Evolutionary conservation across 345 rosid genomes (phyloP).

Genomic region (Fremontodendron californicum): DNA sequence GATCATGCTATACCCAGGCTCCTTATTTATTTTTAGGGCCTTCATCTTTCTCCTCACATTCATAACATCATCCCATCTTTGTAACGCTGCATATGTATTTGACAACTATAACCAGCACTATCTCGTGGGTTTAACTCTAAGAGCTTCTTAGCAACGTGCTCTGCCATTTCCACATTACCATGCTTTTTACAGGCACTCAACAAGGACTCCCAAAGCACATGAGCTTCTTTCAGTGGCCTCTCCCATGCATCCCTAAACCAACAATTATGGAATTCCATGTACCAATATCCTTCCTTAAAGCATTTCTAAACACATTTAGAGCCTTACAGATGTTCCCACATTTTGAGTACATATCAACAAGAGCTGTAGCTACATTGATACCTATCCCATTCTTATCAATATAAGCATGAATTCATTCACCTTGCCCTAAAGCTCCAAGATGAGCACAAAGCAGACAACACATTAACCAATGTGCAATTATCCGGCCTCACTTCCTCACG

Average conservation of each 20-base stretch:
- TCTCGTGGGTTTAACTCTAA: conserved; percentile 27
- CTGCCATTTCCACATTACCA: conserved; percentile 39
- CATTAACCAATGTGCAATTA: conserved; percentile 38
- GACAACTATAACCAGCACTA: conserved; percentile 36
- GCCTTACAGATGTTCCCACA: conserved; percentile 51
- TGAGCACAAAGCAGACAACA: conserved; percentile 43
- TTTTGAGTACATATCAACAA: conserved; percentile 50
- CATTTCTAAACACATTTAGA: conserved; percentile 33
- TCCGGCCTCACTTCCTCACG: conserved; percentile 27
- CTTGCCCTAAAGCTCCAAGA: conserved; percentile 39
- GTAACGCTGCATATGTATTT: conserved; percentile 33
- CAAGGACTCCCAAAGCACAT: conserved; percentile 25
- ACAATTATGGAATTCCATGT: conserved; percentile 53
- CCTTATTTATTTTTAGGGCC: conserved; percentile 29
- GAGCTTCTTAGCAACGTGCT: conserved; percentile 28
- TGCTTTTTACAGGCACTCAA: conserved; percentile 40
- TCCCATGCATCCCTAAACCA: conserved; percentile 43
- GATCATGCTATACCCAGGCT: conserved; percentile 38
- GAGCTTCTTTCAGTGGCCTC: conserved; percentile 33
- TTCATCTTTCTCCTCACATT: conserved; percentile 34
- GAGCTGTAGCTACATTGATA: conserved; percentile 39
- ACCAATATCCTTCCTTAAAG: conserved; percentile 33
- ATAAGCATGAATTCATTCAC: conserved; percentile 42
- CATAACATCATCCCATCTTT: conserved; percentile 38
- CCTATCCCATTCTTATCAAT: conserved; percentile 32